Conservation (phyloP, 108 stramenopile species). For the Cylindrotheca fusiformis region DNA sequence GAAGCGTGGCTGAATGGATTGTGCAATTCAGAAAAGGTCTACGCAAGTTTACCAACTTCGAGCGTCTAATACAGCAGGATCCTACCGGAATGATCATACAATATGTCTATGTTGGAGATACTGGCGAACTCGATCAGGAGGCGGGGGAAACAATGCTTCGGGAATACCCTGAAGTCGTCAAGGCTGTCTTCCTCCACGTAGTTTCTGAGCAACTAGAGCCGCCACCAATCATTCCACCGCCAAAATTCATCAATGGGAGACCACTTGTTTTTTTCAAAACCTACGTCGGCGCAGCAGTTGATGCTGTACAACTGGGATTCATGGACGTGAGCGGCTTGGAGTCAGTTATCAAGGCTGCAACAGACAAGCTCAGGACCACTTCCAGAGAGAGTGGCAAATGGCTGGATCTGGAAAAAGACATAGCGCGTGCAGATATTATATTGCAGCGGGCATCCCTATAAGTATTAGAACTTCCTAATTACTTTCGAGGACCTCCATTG, state of each 20-base stretch:
- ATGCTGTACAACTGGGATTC: conserved; percentile 75
- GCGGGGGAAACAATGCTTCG: conserved; percentile 90
- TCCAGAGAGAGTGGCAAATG: conserved; percentile 67
- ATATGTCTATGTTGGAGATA: conserved; percentile 94
- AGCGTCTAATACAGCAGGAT: conserved; percentile 80
- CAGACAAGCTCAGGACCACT: conserved; percentile 41
- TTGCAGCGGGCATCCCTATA: not conserved
- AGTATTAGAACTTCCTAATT: too few relatives aligned
- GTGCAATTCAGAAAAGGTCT: conserved; percentile 85
- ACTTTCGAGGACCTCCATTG: too few relatives aligned
- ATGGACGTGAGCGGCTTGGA: conserved; percentile 75
- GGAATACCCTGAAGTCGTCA: conserved; percentile 87
- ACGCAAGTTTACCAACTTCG: conserved; percentile 89
- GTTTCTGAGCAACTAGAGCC: conserved; percentile 58
- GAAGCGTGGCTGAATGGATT: conserved; percentile 94
- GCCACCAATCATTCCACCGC: conserved; percentile 48
- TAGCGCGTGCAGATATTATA: conserved; percentile 29
- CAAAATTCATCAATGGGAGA: conserved; percentile 84
- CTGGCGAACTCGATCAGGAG: conserved; percentile 91
- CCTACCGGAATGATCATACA: conserved; percentile 71
- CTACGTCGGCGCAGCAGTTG: conserved; percentile 90
- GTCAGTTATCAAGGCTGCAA: conserved; percentile 72
- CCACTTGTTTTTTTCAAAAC: conserved; percentile 91
- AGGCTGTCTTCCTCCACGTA: conserved; percentile 89
- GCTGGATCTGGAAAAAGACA: conserved; percentile 62